Evolutionary conservation across 1,284 basidiomycete genomes (phyloP), one percentile per base, ranked within the genome.

Genomic region (Boletus semigastroideus): DNA sequence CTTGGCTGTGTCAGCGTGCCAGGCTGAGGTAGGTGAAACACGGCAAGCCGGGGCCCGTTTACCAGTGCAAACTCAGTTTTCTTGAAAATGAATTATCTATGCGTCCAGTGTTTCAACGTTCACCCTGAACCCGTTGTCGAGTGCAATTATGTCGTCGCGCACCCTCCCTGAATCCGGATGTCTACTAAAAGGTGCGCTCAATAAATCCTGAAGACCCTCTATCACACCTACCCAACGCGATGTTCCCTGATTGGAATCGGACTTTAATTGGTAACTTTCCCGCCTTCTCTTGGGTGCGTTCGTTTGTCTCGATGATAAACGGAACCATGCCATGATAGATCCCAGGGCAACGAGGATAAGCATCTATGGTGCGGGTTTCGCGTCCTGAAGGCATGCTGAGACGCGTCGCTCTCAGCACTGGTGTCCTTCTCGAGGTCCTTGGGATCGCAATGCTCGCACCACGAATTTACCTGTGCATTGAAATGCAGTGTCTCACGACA

Each of bases 281-380:
- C 20, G 1, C 34, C 13, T 28, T 36, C 40, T 30, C 12, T 19
- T 17, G 22, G 12, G 36, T 70, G n/a, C 30, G 64, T 56, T 45
- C 10, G 1, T 44, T 31, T 12, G 12, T 27, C 22, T 10, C 6
- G 17, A 34, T 16, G 10, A 22, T 22, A 7, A 16, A 33, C 6
- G 31, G 14, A 16, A 16, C 14, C 14, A 33, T 8, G 19, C 14
- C 8, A 27, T 14, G 31, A 33, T 20, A 42, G 13, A 48, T 17
- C 27, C 8, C 19, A 67, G 68, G 65, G 27, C 59, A 5, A 39
- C 53, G 3, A 64, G 68, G 17, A 48, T 67, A 42, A 67, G 65
- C 20, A 60, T 67, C 11, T 5, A 54, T 70, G 27, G 44, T 68
- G 14, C 63, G 61, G n/a, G 46, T 67, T 2, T 57, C 49, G n/a